Evolutionary conservation across 257 asterid species (phyloP), one percentile per base, ranked within the genome.

Genomic region (Fraxinus excelsior): DNA sequence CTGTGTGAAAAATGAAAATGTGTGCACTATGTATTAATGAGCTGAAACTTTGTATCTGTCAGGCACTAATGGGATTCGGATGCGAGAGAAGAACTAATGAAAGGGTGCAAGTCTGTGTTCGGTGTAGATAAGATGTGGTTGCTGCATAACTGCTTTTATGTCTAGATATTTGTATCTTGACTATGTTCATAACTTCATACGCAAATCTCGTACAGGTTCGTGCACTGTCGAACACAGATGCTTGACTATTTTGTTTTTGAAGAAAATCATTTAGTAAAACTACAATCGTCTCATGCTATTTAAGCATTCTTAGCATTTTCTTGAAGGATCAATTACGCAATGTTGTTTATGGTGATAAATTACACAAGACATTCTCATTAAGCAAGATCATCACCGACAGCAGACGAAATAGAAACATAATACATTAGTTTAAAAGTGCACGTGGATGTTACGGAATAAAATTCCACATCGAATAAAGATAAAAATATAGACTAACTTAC

Each of bases 101-200:
- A 14, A 25, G n/a, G 40, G 46, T 26, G 76, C 42, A 28, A 38
- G 31, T 49, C 26, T 13, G 29, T n/a, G 32, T 44, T 28, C 25
- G 35, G 80, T 32, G 74, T 73, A 51, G 42, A 51, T 51, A 76
- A 12, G 9, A n/a, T 72, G 73, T 44, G 25, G 71, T 38, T 32
- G 23, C 44, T 72, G 74, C 21, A 46, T 32, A 69, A 74, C n/a
- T 74, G 58, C 4, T 73, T 73, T 26, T 56, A 26, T 73, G 69
- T 26, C 34, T 53, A 34, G 25, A 29, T 25, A 42, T 13, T 25
- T 71, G 26, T 71, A 40, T 71, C 8, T 62, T 42, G 40, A 25
- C 6, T 14, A 26, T 42, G 58, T 3, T 58, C 40, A 49, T 42
- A 71, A 21, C 60, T 71, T 71, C 75, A 40, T 23, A 23, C 44